Conservation (phyloP, 768 basidiomycete species). For the Tremella mesenterica region DNA sequence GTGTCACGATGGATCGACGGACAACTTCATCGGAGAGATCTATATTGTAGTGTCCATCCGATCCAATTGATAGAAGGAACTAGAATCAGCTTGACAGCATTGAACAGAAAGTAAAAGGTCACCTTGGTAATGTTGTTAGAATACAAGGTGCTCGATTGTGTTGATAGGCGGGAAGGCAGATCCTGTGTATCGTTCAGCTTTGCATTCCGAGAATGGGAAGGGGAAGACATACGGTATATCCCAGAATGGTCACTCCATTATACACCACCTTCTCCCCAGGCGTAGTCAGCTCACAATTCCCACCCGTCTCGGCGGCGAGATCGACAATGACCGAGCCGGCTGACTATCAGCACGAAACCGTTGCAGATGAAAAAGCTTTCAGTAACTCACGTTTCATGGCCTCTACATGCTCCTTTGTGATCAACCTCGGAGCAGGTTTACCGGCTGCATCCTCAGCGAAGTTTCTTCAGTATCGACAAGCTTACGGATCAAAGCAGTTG, state of each 20-base stretch:
- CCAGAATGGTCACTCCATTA: constrained; percentile 73
- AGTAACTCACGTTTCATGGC: constrained; percentile 69
- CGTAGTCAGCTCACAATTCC: constrained; percentile 72
- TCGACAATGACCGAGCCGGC: constrained; percentile 76
- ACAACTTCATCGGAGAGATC: constrained; percentile 77
- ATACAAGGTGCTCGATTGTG: constrained; percentile 79
- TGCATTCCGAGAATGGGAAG: neutral
- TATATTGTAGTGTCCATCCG: constrained; percentile 57
- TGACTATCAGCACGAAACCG: neutral
- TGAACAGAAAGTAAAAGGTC: neutral
- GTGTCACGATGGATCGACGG: constrained; percentile 66
- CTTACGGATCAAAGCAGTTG: constrained; percentile 49
- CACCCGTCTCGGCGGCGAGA: constrained; percentile 73
- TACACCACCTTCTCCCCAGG: constrained; percentile 62
- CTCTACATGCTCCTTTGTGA: constrained; percentile 73
- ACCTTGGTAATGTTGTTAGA: constrained; percentile 80
- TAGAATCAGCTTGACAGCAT: constrained; percentile 2
- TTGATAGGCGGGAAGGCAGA: constrained; percentile 76
- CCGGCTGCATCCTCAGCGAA: constrained; percentile 59
- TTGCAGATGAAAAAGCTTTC: neutral
- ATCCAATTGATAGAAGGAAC: constrained; percentile 65
- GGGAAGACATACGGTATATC: constrained; percentile 44
- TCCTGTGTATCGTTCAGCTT: constrained; percentile 59
- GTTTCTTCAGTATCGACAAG: neutral
- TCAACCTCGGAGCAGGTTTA: constrained; percentile 73